These are phyloP conservation scores for Orobanche coerulescens DNA, from an alignment of 257 asterid genomes.

Conservation along the genomic window DNA sequence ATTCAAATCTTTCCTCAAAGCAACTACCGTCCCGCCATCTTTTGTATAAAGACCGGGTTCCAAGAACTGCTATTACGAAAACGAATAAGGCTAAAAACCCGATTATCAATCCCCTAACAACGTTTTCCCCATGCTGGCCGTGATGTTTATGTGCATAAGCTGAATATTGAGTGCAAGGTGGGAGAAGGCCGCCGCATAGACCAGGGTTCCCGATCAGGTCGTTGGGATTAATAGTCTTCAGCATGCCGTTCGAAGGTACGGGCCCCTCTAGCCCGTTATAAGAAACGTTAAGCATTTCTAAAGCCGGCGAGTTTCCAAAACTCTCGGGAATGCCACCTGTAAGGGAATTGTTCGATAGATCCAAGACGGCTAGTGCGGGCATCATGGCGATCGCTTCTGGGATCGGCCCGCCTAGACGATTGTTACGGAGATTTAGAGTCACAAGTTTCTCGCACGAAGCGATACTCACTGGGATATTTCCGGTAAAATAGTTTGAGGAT, in stretches of 20 bases:
- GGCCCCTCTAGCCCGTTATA: conserved; percentile 51
- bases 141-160: conserved; percentile 26
- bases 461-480: conserved; percentile 51
- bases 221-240: conserved; percentile 53
- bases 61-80: conserved; percentile 35
- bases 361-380: conserved; percentile 52
- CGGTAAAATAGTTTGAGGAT: conserved; percentile 51
- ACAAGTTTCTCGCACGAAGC: conserved; percentile 64
- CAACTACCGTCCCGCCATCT: conserved; percentile 55
- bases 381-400: conserved; percentile 47
- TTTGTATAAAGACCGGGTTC: conserved; percentile 33
- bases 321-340: conserved; percentile 60
- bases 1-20: conserved; percentile 45
- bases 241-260: conserved; percentile 57
- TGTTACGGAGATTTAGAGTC: conserved; percentile 46
- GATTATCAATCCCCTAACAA: conserved; percentile 47
- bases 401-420: conserved; percentile 42
- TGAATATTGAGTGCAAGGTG: conserved; percentile 43
- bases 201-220: conserved; percentile 54
- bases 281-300: conserved; percentile 57
- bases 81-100: conserved; percentile 43
- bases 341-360: conserved; percentile 59
- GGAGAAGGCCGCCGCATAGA: conserved; percentile 59
- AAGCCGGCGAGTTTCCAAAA: conserved; percentile 65
- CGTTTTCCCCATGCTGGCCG: conserved; percentile 37